Base-by-base conservation (phyloP, 225 moss, liverwort and hornwort species). In the Physcomitrium patens region DNA sequence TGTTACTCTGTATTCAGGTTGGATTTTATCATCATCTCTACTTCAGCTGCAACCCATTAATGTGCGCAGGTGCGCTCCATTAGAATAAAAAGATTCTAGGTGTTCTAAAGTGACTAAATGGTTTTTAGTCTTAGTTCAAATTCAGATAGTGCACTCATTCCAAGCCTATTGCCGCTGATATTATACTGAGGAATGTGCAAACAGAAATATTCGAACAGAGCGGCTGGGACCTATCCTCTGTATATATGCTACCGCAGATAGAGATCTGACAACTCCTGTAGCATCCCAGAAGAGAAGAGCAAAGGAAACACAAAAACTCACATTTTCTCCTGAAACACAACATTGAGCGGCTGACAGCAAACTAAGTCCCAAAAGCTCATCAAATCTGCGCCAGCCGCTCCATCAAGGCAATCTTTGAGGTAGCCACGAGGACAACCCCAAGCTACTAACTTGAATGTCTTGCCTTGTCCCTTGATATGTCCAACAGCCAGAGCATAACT, bases 331-430 rank as follows among this genome's bases (percentile, higher is more conserved):
- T 27, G 46, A 63, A 16, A 42, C 37, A 28, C 10, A 17, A 73
- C 50, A 59, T 78, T 70, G 70, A 67, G 82, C 75, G 66, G 78
- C 60, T 82, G 66, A 75, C 42, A 61, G 26, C 17, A 23, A 59
- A 55, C 64, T 5, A 31, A 66, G 60, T 78, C 44, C 70, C 52
- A 37, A 60, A 42, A 62, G 67, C 67, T 71, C 72, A 28, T 72
- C 68, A 76, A 50, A 76, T 79, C 57, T 72, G 63, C 63, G 83
- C 75, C 71, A 79, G 63, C 57, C 62, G 79, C 76, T 71, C 59
- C 77, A 78, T 65, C 43, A 28, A 56, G 31, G 73, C 65, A 41
- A 45, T 53, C n/a, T 52, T 76, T 26, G 62, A 72, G 67, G 76
- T 63, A 75, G 75, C 76, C 79, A 68, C 75, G 47, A 60, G 31